Conservation (phyloP, 139 green algal species). For the Picochlorum costavermella region DNA sequence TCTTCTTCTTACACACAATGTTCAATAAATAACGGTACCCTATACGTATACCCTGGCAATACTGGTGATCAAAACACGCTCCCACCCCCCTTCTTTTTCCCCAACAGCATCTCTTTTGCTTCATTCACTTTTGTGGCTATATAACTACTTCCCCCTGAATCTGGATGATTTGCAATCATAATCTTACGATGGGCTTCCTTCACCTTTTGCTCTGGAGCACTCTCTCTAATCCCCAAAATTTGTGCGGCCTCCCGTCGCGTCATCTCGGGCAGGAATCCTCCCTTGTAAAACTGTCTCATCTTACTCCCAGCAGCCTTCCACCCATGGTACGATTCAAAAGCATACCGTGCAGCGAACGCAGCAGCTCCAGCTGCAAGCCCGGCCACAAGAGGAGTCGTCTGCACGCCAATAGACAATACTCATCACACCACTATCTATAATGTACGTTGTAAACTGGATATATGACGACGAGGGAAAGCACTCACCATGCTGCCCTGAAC, state of each 20-base stretch:
- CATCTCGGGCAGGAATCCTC: slow-evolving; percentile 90
- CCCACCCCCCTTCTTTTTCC: slow-evolving; percentile 52
- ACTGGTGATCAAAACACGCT: slow-evolving; percentile 28
- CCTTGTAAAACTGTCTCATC: slow-evolving; percentile 77
- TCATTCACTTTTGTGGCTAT: slow-evolving; percentile 97
- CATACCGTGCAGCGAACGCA: slow-evolving; percentile 60
- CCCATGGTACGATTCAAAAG: slow-evolving; percentile 58
- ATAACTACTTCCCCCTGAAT: slow-evolving; percentile 84
- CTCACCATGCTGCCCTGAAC: too few species aligned
- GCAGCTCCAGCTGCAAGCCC: slow-evolving; percentile 77
- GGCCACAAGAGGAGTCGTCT: slow-evolving; percentile 75
- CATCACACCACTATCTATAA: not conserved
- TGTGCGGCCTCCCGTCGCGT: slow-evolving; percentile 81
- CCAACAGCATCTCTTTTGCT: slow-evolving; percentile 90
- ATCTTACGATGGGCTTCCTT: slow-evolving; percentile 91
- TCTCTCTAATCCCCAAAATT: slow-evolving; percentile 84
- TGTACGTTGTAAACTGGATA: too few species aligned
- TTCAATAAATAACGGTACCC: too few species aligned
- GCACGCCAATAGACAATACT: slow-evolving; percentile 6
- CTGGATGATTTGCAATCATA: slow-evolving; percentile 98
- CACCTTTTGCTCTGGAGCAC: slow-evolving; percentile 70
- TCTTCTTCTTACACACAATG: too few species aligned
- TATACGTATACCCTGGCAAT: too few species aligned
- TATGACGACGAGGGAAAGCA: too few species aligned
- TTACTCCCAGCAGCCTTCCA: slow-evolving; percentile 47